Conservation (phyloP, 176 grass and related monocot genomes). For the Paspalum vaginatum region DNA sequence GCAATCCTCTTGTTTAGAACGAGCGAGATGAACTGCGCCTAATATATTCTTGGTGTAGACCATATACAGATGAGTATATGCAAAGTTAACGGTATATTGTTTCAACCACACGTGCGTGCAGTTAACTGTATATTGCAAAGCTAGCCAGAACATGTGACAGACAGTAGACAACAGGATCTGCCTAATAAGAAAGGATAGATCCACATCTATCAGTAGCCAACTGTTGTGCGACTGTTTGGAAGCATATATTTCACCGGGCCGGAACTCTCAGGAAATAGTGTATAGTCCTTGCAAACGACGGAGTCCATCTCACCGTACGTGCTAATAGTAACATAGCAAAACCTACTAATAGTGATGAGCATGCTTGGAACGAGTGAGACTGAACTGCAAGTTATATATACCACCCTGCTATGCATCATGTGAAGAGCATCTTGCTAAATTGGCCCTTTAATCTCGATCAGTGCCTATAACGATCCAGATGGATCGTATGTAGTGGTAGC, state of each 20-base stretch:
- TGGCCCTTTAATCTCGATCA: neutral
- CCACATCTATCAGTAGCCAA: neutral
- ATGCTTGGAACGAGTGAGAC: too few species aligned
- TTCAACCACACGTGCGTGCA: neutral
- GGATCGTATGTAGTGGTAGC: neutral
- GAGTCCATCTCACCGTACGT: neutral
- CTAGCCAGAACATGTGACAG: neutral
- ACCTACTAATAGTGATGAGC: neutral
- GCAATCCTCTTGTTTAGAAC: neutral
- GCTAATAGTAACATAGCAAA: neutral
- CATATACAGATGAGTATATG: neutral
- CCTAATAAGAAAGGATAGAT: neutral
- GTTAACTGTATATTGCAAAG: too few species aligned
- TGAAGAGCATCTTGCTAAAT: neutral
- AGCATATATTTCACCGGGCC: too few species aligned
- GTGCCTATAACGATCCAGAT: constrained; percentile 14
- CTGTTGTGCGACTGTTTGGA: too few species aligned
- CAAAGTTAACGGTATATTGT: neutral
- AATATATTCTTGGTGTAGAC: neutral
- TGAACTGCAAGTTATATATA: neutral
- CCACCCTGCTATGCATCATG: neutral
- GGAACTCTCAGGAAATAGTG: too few species aligned
- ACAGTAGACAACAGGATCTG: neutral
- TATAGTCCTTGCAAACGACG: too few species aligned
- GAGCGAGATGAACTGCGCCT: neutral